Percentiles rank a stretch among this genome's conserved stretches.
Conservation (phyloP, 2,329 filamentous ascomycete species). For the Colletotrichum falcatum region DNA sequence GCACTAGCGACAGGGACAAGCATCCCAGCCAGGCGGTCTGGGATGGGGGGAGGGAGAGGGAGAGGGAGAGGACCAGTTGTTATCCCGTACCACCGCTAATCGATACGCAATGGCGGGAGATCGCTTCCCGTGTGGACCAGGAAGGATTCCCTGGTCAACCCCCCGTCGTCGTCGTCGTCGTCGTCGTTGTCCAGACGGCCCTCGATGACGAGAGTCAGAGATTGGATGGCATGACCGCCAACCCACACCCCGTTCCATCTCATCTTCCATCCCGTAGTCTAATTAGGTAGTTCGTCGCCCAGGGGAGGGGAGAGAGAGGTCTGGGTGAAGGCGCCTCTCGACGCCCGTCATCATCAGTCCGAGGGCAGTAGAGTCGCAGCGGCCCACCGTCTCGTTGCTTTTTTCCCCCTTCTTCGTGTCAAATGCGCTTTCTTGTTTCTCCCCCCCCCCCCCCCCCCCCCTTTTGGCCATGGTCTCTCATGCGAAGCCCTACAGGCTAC, state of each 20-base stretch:
- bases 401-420: neutral
- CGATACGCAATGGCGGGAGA: conserved; percentile 37
- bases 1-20: conserved; percentile 34
- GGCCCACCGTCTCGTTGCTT: conserved; percentile 19
- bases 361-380: conserved; percentile 1
- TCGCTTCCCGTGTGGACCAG: conserved; percentile 31
- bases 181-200: conserved; percentile 10
- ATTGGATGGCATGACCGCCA: conserved; percentile 31
- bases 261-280: conserved; percentile 5
- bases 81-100: conserved; percentile 19
- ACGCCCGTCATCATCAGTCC: conserved; percentile 28
- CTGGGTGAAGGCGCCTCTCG: conserved; percentile 25
- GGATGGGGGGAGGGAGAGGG: conserved; percentile 11
- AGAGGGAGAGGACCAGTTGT: too few species aligned
- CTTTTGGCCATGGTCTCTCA: conserved; percentile 8
- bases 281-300: neutral
- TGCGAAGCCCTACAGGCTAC: conserved; percentile 21
- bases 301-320: neutral
- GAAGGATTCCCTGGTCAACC: conserved; percentile 32
- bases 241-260: neutral
- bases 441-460: too few species aligned
- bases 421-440: too few species aligned
- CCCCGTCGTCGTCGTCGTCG: neutral
- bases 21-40: conserved; percentile 35
- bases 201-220: conserved; percentile 23